Conservation (phyloP, 768 basidiomycete species). For the Chalciporus sphaerocephalus region DNA sequence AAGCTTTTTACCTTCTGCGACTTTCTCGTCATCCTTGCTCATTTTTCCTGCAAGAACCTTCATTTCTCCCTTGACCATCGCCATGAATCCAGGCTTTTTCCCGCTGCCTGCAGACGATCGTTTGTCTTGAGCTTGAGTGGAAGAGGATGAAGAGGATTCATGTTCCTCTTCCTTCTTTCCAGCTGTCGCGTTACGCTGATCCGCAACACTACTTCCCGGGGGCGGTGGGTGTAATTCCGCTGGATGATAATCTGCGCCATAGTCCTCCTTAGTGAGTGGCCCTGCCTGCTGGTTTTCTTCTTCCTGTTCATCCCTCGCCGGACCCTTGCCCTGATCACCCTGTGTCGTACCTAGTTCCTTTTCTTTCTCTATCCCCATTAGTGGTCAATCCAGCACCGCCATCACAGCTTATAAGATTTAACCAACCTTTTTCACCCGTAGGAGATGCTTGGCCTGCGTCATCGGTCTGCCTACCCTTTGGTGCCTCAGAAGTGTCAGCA, state of each 20-base stretch:
- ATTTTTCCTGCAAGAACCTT: conserved; percentile 31
- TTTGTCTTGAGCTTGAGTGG: background rate
- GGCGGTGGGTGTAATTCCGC: conserved; percentile 28
- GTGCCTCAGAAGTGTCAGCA: background rate
- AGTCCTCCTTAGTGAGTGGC: background rate
- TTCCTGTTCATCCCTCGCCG: background rate
- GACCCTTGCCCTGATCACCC: background rate
- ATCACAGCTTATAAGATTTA: background rate
- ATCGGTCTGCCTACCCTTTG: background rate
- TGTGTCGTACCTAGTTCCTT: background rate
- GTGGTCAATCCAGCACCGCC: background rate
- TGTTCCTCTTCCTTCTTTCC: background rate
- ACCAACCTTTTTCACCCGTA: conserved; percentile 10
- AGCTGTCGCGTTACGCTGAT: conserved; percentile 1
- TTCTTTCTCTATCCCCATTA: background rate
- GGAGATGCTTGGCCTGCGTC: background rate
- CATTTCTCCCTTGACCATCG: conserved; percentile 32
- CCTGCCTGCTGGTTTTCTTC: conserved; percentile 1
- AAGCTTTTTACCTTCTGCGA: conserved; percentile 27
- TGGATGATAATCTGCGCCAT: conserved; percentile 25
- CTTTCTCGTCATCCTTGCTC: conserved; percentile 25
- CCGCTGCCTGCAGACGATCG: conserved; percentile 1
- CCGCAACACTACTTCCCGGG: conserved; percentile 14
- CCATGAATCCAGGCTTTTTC: conserved; percentile 27
- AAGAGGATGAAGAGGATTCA: background rate